A percentile compares a stretch with the other conserved stretches of the same genome.
These are phyloP conservation scores for Paramecium sexaurelia DNA, from an alignment of 73 alveolate species.

Conservation along the genomic window DNA sequence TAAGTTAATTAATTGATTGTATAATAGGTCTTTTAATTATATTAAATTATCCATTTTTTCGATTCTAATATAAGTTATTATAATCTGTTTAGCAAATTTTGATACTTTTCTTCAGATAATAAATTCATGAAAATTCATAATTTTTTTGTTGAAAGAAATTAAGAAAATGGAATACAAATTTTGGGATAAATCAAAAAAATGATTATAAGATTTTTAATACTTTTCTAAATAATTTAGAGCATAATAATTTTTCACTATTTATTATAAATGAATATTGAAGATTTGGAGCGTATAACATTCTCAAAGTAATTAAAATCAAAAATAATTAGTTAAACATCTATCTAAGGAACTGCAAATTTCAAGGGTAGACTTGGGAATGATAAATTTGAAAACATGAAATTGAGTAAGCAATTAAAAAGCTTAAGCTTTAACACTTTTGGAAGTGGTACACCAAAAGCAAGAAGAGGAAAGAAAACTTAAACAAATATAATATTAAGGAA, in stretches of 20 bases:
- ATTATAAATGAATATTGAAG: background rate
- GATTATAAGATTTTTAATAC: background rate
- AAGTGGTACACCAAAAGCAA: background rate
- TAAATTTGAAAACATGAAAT: background rate
- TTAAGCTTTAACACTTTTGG: background rate
- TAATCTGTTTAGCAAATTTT: no score
- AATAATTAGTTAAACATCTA: background rate
- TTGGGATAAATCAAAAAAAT: background rate
- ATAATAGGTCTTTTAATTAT: no score
- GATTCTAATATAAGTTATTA: no score
- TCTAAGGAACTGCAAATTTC: background rate
- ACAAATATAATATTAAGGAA: background rate
- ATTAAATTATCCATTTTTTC: no score
- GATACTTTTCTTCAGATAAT: no score
- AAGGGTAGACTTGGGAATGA: background rate
- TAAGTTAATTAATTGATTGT: no score
- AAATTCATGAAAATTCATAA: no score
- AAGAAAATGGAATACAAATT: background rate
- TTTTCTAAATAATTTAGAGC: background rate
- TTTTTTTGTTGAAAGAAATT: background rate
- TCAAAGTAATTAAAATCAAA: background rate
- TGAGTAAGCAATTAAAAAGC: background rate
- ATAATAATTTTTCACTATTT: background rate
- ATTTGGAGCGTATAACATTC: background rate
- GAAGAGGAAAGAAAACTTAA: background rate